Evolutionary conservation across 2,329 filamentous ascomycete genomes (phyloP), one percentile per base, ranked within the genome.

Genomic region (Fusarium longipes): DNA sequence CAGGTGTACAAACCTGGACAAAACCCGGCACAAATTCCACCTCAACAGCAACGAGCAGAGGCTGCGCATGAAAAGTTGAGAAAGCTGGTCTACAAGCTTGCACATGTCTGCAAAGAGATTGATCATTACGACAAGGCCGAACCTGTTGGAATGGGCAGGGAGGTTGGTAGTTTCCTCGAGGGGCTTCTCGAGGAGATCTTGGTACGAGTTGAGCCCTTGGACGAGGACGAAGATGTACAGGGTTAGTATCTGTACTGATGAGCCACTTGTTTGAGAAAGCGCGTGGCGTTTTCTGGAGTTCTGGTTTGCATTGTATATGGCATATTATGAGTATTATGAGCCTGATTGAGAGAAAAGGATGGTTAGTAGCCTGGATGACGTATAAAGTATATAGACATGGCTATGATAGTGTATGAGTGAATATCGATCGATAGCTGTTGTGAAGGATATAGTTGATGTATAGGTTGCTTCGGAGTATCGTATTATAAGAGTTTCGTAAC

Each of bases 111-210:
- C 78, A 91, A 90, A 74, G 93, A 97, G 77, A 93, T 99, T 73
- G 95, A 99, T 77, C 87, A 91, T 66, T 92, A 90, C 79, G 96
- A 99, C 78, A 91, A 91, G 76, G 87, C 89, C 40, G 91, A 93
- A 70, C 93, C 93, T 8, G 93, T 98, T 12, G 93, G 93, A 1
- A 97, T 98, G 95, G 95, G 93, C 1, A 90, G 93, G 42, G 94
- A 95, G 25, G 93, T 97, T 3, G 89, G 89, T 42, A 93, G 92
- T 1, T 96, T 98, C 71, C 80, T 98, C 9, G 96, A 99, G 77
- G 95, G 94, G 0, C 87, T 98, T 65, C 81, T 99, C 32, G 96
- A 99, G 77, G 96, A 99, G 82, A 91, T 99, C 24, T 82, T 99
- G 22, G 93, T 97, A 33, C 83, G 96, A 56, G 93, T 98, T 15